Evolutionary conservation across 768 basidiomycete genomes (phyloP), one percentile per base, ranked within the genome.

Genomic region (Lyophyllum decastes): DNA sequence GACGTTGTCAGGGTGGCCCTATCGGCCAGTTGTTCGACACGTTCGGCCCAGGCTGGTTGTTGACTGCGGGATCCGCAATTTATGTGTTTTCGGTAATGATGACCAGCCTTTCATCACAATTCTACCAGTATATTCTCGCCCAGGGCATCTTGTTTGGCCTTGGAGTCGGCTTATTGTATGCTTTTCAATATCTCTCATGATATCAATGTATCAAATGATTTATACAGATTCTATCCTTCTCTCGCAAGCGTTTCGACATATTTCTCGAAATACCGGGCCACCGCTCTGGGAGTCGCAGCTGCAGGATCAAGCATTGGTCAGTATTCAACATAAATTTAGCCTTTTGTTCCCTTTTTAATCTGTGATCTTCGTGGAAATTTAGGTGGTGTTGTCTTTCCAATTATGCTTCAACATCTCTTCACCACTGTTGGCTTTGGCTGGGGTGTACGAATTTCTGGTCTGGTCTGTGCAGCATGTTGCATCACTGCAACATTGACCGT

Each of bases 301-400:
- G 82, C 89, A 33, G 91, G 91, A n/a, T 86, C 86, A 24, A 82
- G 87, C 55, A 67, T 82, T 55, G 87, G 87, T 85, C 49, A 54
- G 74, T 66, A 40, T 14, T 19, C 17, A 27, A 40, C 51, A 24
- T 35, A n/a, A n/a, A n/a, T 26, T 51, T 19, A 21, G 41, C 25
- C 9, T 34, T 24, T 26, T 56, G 57, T 54, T 35, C 38, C 38
- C 44, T n/a, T 30, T 30, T 45, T 16, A 43, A 26, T 34, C 9
- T 38, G 4, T 14, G n/a, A 41, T 24, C 9, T 61, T 55, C n/a
- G n/a, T n/a, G n/a, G 2, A 7, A 33, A 38, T 27, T 24, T 64
- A 82, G 90, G 90, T 22, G 88, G 88, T 10, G 85, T 89, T 2
- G 71, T 87, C n/a, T 89, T 83, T 61, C 86, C 88, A 0, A 81